Conservation (phyloP, 257 asterid species). For the Ajuga chamaepitys region DNA sequence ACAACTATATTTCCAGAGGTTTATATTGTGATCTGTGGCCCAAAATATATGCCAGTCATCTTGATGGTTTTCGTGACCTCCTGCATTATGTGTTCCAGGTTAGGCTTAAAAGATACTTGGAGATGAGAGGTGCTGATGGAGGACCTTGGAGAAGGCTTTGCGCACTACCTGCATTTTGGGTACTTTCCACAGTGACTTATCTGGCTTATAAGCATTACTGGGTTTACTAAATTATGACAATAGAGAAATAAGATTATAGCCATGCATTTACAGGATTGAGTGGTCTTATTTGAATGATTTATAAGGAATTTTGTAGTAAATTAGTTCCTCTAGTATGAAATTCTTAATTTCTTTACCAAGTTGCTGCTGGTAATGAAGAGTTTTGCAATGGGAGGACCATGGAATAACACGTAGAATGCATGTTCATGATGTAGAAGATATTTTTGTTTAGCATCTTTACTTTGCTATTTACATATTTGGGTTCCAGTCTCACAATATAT, state of each 20-base stretch:
- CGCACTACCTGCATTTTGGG: constrained; percentile 99
- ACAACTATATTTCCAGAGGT: constrained; percentile 99
- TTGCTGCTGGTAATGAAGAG: background rate
- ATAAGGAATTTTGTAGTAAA: background rate
- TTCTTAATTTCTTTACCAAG: background rate
- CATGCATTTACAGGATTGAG: background rate
- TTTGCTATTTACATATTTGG: background rate
- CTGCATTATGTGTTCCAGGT: constrained; percentile 45
- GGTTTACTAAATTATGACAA: background rate
- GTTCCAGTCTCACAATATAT: background rate
- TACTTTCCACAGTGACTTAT: constrained; percentile 14
- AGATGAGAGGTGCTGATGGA: constrained; percentile 99
- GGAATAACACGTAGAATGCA: background rate
- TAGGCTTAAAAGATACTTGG: constrained; percentile 93
- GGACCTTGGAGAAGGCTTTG: constrained; percentile 99
- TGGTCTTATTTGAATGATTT: background rate
- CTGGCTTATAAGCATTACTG: background rate
- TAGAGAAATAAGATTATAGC: background rate
- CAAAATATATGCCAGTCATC: background rate
- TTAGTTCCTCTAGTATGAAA: background rate
- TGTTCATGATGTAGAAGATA: background rate
- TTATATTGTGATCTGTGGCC: constrained; percentile 15
- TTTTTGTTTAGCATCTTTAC: background rate
- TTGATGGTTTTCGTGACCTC: constrained; percentile 9
- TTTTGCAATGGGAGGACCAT: background rate